A percentile compares a stretch with the other conserved stretches of the same genome.
phyloP scores from a whole-genome alignment of 2,329 filamentous ascomycete species.

The Coniochaeta pulveracea region DNA sequence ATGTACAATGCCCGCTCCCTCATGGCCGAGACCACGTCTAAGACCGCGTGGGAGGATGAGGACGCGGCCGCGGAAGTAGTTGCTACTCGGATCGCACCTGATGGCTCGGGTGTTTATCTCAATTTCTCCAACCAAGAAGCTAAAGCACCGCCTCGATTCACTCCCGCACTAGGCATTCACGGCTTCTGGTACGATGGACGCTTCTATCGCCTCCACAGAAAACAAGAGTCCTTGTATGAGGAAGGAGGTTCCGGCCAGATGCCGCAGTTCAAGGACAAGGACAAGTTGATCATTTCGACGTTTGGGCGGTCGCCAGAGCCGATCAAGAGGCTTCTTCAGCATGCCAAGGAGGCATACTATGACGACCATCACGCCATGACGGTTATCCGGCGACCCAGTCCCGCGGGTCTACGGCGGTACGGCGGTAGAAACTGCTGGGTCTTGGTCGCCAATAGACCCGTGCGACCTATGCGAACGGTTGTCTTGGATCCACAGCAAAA shows the following conservation, averaged over 20 bases:
- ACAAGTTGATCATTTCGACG: slow-evolving; percentile 42
- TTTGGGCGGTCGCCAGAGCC: slow-evolving; percentile 40
- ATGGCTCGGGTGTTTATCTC: slow-evolving; percentile 34
- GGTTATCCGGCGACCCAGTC: slow-evolving; percentile 41
- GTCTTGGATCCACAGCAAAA: slow-evolving; percentile 61
- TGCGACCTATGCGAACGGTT: slow-evolving; percentile 63
- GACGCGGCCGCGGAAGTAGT: slow-evolving; percentile 30
- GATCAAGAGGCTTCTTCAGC: slow-evolving; percentile 42
- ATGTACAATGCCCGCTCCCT: slow-evolving; percentile 39
- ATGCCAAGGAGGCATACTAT: slow-evolving; percentile 41
- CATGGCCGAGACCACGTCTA: slow-evolving; percentile 42
- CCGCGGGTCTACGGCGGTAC: slow-evolving; percentile 32
- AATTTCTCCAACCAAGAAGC: slow-evolving; percentile 50
- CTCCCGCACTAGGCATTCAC: slow-evolving; percentile 41
- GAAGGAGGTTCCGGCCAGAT: slow-evolving; percentile 19
- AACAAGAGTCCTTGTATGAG: slow-evolving; percentile 29
- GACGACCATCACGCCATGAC: slow-evolving; percentile 43
- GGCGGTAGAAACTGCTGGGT: slow-evolving; percentile 36
- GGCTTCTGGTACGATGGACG: slow-evolving; percentile 41
- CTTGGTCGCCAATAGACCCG: slow-evolving; percentile 49
- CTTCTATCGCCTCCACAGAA: slow-evolving; percentile 36
- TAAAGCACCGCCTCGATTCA: slow-evolving; percentile 37
- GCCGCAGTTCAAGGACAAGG: slow-evolving; percentile 34
- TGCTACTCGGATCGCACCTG: slow-evolving; percentile 21
- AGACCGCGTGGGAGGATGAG: slow-evolving; percentile 46